Evolutionary conservation across 257 asterid genomes (phyloP).

Genomic region (Leptodermis oblonga): DNA sequence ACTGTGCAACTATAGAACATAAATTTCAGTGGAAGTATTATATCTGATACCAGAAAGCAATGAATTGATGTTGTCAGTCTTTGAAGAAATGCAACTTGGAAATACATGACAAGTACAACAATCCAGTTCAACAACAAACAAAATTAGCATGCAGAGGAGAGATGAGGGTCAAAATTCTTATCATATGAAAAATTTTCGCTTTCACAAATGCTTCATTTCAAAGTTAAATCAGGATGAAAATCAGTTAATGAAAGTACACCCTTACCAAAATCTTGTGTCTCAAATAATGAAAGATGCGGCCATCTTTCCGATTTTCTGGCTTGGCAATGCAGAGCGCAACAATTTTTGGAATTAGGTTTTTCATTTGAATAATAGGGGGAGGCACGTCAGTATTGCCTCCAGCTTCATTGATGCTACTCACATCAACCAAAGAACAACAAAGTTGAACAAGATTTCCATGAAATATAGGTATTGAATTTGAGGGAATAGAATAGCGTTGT

Average conservation of each 20-base stretch:
- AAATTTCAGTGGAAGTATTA: neutral
- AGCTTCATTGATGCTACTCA: constrained; percentile 30
- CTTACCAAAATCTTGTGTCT: constrained; percentile 85
- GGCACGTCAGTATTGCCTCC: constrained; percentile 24
- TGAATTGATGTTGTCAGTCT: neutral
- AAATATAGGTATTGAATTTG: constrained; percentile 34
- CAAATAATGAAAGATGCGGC: constrained; percentile 49
- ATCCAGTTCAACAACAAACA: neutral
- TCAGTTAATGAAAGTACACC: neutral
- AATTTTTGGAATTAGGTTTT: constrained; percentile 49
- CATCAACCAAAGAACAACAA: constrained; percentile 52
- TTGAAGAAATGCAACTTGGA: neutral
- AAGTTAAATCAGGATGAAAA: neutral
- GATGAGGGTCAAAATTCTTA: neutral
- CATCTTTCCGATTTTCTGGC: constrained; percentile 27
- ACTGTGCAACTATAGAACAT: neutral
- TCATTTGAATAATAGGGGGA: constrained; percentile 36
- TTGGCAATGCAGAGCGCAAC: constrained; percentile 44
- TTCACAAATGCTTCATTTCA: neutral
- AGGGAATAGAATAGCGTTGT: constrained; percentile 18
- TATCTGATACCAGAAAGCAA: neutral
- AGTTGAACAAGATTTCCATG: constrained; percentile 61
- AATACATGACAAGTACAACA: neutral
- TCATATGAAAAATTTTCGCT: neutral
- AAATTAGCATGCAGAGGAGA: neutral